phyloP scores from a whole-genome alignment of 306 rosid species.

The Oemleria cerasiformis region DNA sequence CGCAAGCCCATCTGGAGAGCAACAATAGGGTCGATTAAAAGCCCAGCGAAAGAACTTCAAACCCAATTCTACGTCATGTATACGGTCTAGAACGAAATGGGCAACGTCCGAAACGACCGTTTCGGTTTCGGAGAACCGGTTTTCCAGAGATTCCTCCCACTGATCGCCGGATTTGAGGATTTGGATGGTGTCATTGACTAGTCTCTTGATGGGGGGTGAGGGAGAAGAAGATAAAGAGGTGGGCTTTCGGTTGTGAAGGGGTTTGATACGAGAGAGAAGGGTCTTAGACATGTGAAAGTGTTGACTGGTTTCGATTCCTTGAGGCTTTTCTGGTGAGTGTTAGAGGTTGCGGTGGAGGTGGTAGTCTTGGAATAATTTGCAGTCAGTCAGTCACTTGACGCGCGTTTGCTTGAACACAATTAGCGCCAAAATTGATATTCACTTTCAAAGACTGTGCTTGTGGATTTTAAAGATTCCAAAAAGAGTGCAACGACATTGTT shows the following conservation, averaged over 20 bases:
- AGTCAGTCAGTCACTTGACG: background rate
- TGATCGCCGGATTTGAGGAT: constrained; percentile 52
- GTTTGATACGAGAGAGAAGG: constrained; percentile 65
- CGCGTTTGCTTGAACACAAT: background rate
- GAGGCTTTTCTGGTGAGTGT: background rate
- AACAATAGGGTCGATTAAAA: constrained; percentile 38
- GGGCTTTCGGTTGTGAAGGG: constrained; percentile 34
- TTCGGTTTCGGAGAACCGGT: constrained; percentile 47
- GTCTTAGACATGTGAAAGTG: constrained; percentile 53
- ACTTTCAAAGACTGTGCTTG: background rate
- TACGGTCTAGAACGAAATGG: constrained; percentile 71
- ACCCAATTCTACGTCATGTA: constrained; percentile 50
- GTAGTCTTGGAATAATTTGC: background rate
- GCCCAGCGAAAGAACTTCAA: constrained; percentile 77
- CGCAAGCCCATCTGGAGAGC: constrained; percentile 44
- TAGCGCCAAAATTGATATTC: constrained; percentile 5
- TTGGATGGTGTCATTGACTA: constrained; percentile 42
- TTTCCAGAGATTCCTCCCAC: constrained; percentile 55
- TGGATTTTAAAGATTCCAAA: background rate
- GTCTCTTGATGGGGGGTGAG: constrained; percentile 30
- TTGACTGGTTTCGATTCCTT: background rate
- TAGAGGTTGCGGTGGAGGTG: background rate
- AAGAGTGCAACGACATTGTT: too few species aligned
- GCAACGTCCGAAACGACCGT: constrained; percentile 55
- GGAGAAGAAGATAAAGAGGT: constrained; percentile 10